These are phyloP conservation scores for Schwanniomyces vanrijiae DNA, from an alignment of 805 yeast genomes.

Conservation along the genomic window DNA sequence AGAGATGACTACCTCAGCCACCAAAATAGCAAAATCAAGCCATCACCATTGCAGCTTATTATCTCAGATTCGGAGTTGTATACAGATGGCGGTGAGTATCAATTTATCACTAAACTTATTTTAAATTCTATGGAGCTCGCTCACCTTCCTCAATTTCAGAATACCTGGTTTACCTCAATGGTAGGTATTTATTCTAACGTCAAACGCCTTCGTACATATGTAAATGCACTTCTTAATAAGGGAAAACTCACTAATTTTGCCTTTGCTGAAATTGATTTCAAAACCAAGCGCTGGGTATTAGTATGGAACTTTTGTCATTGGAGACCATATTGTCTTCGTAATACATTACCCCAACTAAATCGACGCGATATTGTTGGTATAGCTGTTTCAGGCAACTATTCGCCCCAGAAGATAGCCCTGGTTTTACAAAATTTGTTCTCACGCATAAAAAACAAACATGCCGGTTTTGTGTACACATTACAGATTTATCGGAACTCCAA, in stretches of 20 bases:
- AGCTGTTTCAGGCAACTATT: too few relatives aligned
- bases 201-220: slow-evolving; percentile 1
- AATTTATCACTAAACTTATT: slow-evolving; percentile 11
- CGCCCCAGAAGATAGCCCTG: neutral
- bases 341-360: neutral
- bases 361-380: slow-evolving; percentile 1
- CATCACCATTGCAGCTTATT: slow-evolving; percentile 5
- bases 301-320: slow-evolving; percentile 16
- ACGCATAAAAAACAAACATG: neutral
- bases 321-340: neutral
- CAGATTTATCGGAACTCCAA: neutral
- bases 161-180: slow-evolving; percentile 19
- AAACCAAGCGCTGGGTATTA: slow-evolving; percentile 17
- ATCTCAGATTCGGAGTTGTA: slow-evolving; percentile 10
- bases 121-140: slow-evolving; percentile 9
- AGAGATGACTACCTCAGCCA: slow-evolving; percentile 6
- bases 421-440: neutral
- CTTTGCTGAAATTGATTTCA: slow-evolving; percentile 6
- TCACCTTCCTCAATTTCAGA: slow-evolving; percentile 1
- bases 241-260: slow-evolving; percentile 2
- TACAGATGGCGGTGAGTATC: slow-evolving; percentile 17
- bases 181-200: slow-evolving; percentile 16
- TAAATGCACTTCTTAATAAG: neutral
- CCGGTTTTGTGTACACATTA: neutral
- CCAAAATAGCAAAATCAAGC: slow-evolving; percentile 6